phyloP scores from a whole-genome alignment of 352 stramenopile species.

The Phytophthora syringae region DNA sequence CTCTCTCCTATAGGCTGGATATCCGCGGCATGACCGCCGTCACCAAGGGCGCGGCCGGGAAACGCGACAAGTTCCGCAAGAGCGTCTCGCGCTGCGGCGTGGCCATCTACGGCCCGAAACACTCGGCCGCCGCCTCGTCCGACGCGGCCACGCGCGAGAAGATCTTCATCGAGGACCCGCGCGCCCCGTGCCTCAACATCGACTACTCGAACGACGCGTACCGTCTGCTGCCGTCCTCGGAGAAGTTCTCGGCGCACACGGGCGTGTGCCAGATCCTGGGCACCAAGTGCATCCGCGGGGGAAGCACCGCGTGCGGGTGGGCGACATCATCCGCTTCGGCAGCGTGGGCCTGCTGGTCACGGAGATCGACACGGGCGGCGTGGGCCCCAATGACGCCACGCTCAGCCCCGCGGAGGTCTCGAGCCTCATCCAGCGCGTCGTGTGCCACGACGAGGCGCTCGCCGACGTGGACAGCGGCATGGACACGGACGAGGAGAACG shows the following conservation, averaged over 20 bases:
- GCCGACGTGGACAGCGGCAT: constrained; percentile 84
- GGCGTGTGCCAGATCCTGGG: constrained; percentile 89
- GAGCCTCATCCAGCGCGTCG: constrained; percentile 80
- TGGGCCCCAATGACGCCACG: constrained; percentile 74
- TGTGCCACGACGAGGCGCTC: constrained; percentile 81
- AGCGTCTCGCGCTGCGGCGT: constrained; percentile 86
- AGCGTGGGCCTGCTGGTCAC: constrained; percentile 83
- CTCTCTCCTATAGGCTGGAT: constrained; percentile 56
- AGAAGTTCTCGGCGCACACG: constrained; percentile 89
- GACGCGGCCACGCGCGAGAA: constrained; percentile 58
- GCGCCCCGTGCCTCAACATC: constrained; percentile 84
- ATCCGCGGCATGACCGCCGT: constrained; percentile 89
- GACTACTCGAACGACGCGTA: constrained; percentile 90
- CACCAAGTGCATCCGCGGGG: constrained; percentile 86
- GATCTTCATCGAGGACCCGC: constrained; percentile 90
- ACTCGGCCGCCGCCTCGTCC: constrained; percentile 48
- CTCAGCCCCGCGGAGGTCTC: constrained; percentile 81
- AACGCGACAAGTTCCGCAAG: constrained; percentile 90
- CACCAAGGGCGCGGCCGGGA: constrained; percentile 83
- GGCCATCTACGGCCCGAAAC: constrained; percentile 88
- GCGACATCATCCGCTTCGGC: constrained; percentile 89
- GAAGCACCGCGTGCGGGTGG: constrained; percentile 84
- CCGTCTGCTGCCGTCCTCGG: constrained; percentile 80
- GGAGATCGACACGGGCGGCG: constrained; percentile 81
- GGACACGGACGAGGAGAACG: constrained; percentile 86